Base-by-base conservation (phyloP, 192 early-diverging fungal genomes). In the Mortierella alpina region DNA sequence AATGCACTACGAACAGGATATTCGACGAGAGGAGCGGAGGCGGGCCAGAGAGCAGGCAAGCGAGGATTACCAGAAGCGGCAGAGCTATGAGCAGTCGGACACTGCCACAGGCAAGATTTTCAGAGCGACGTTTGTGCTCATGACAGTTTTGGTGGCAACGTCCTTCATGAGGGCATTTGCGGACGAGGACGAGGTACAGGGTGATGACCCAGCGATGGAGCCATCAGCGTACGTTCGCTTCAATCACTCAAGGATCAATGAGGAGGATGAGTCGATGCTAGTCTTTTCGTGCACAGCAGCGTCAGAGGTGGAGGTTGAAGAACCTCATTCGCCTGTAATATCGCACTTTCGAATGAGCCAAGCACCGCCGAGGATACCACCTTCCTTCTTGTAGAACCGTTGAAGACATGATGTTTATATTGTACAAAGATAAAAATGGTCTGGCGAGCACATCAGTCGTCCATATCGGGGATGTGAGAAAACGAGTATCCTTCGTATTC, bases 401-500 rank as follows among this genome's bases (percentile, higher is more conserved):
- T 31, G 3, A 20, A 20, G 8, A n/a, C 22, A 55, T 55, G 31
- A 41, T 59, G 42, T 10, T 42, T 18, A 66, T 31, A 41, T 20
- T 46, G 62, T 44, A 46, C 22, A 58, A n/a, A 31, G 49, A 45
- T 51, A 14, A 45, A n/a, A 4, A 51, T 64, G n/a, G 6, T 64
- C 41, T 66, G 23, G n/a, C 1, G 18, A 58, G 22, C 42, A 8
- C 23, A 17, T 46, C 59, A 68, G 59, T 75, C 74, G 50, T 81
- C 85, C 68, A 86, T 48, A 53, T 85, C 68, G 54, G 87, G 79
- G 60, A 86, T 88, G 53, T 83, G 75, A 4, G 66, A 63, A 47
- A 88, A 90, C n/a, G 86, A 85, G 50, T 87, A 87, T 6, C 88
- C 88, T 7, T 86, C 86, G 44, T 86, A 87, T 20, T 83, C 79